Base-by-base conservation (phyloP, 768 basidiomycete genomes). In the Podaxis carcinomalis region DNA sequence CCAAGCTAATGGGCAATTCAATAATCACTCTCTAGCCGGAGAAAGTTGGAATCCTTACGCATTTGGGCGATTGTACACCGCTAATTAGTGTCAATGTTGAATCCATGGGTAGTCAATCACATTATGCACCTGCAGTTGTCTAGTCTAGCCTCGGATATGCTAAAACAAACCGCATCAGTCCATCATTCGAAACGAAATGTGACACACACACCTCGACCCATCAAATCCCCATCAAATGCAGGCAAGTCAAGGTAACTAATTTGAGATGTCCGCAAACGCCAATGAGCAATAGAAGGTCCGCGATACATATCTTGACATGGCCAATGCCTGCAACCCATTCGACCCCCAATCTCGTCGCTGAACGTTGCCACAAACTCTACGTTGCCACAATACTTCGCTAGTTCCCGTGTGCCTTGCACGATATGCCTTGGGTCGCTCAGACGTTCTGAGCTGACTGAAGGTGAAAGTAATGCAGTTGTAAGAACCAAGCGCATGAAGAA, bases 331-430 rank as follows among this genome's bases (percentile, higher is more conserved):
- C 74, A 81, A 76, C 36, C 80, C 79, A 57, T 81, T 80, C 49
- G 72, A 74, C 14, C 78, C 78, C 78, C 80, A 44, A 81, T 80
- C 65, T 75, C 74, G 44, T 75, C 74, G 51, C 74, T 73, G n/a
- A 51, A 46, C 3, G 72, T 76, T 11, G 75, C 78, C 19, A 64
- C 68, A 52, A 67, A 71, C 39, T 69, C 59, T 3, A 63, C 55
- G 6, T 72, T 63, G 1, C 71, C 74, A 46, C 70, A 70, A 61
- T 71, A 71, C 51, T 69, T 70, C n/a, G 69, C 73, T 28, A 74
- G 63, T 49, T 72, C 69, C 27, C 51, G 25, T 2, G 68, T 69
- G 9, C 68, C 74, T 36, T 67, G 56, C 13, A 65, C 28, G 13
- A 72, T 51, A 65, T 69, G 68, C n/a, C 61, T 59, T 16, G 66